Evolutionary conservation across 2,329 filamentous ascomycete genomes (phyloP).

Genomic region (Exophiala spinifera): DNA sequence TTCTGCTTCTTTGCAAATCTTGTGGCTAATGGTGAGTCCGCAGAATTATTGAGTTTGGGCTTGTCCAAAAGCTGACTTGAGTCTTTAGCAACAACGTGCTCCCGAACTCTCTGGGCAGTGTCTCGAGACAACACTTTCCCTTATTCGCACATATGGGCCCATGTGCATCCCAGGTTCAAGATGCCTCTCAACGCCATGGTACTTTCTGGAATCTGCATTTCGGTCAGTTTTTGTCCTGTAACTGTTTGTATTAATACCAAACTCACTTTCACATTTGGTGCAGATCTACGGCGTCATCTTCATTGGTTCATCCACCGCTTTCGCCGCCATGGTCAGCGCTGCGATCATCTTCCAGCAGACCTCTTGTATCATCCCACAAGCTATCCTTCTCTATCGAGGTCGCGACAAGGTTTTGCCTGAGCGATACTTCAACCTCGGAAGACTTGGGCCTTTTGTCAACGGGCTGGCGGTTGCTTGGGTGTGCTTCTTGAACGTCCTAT

Average conservation of each 20-base stretch:
- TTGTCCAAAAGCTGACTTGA: conserved; percentile 18
- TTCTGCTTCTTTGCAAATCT: conserved; percentile 4
- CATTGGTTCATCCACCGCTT: conserved; percentile 36
- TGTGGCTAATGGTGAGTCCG: conserved; percentile 12
- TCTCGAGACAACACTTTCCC: conserved; percentile 40
- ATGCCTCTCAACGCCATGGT: conserved; percentile 31
- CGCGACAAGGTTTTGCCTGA: conserved; percentile 1
- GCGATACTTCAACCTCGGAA: conserved; percentile 16
- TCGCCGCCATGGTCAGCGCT: conserved; percentile 40
- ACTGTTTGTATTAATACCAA: too few species aligned
- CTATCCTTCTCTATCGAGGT: conserved; percentile 4
- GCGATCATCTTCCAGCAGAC: conserved; percentile 36
- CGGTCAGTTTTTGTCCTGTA: conserved; percentile 10
- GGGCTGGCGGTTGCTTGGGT: conserved; percentile 32
- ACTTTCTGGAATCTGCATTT: conserved; percentile 2
- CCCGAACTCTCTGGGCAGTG: conserved; percentile 42
- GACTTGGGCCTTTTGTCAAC: conserved; percentile 32
- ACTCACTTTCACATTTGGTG: too few species aligned
- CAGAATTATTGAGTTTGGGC: conserved; percentile 19
- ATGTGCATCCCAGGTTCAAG: conserved; percentile 1
- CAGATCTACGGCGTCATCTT: conserved; percentile 33
- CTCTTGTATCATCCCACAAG: conserved; percentile 40
- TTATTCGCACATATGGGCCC: conserved; percentile 19
- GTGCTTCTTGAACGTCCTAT: conserved; percentile 32
- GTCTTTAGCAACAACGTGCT: conserved; percentile 47